These are phyloP conservation scores for Paramecium pentaurelia DNA, from an alignment of 73 alveolate species.

Conservation along the genomic window DNA sequence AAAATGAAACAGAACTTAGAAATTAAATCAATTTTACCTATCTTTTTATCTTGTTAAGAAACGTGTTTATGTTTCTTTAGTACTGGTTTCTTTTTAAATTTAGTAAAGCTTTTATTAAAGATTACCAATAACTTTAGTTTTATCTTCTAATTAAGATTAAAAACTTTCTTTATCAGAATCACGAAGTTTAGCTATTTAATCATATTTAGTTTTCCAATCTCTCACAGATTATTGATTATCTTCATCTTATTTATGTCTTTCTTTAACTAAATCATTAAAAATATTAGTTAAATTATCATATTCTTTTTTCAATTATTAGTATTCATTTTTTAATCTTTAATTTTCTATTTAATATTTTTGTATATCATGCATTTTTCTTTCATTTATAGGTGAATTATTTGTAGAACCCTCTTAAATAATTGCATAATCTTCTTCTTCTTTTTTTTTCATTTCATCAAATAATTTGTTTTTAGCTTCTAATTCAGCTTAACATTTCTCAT, in stretches of 20 bases:
- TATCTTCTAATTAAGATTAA: not conserved
- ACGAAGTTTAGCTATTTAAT: not conserved
- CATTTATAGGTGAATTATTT: not conserved
- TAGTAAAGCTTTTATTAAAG: not conserved
- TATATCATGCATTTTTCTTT: not conserved
- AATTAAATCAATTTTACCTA: not conserved
- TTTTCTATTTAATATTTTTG: not conserved
- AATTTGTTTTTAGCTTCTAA: not conserved
- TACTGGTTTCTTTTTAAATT: not conserved
- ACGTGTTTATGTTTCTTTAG: not conserved
- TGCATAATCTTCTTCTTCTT: not conserved
- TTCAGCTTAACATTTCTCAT: not conserved
- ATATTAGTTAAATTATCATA: not conserved
- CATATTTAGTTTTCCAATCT: constrained; percentile 14
- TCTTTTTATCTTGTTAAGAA: not conserved
- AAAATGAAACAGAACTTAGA: not conserved
- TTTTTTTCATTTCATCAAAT: not conserved
- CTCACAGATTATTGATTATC: not conserved
- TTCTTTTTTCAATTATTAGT: not conserved
- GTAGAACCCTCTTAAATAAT: not conserved
- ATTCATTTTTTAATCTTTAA: constrained; percentile 6
- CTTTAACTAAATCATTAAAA: not conserved
- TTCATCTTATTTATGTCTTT: constrained; percentile 1
- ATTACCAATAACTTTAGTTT: not conserved
- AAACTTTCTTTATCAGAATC: not conserved